Evolutionary conservation across 2,329 filamentous ascomycete genomes (phyloP).

Genomic region (Mariannaea sp.): DNA sequence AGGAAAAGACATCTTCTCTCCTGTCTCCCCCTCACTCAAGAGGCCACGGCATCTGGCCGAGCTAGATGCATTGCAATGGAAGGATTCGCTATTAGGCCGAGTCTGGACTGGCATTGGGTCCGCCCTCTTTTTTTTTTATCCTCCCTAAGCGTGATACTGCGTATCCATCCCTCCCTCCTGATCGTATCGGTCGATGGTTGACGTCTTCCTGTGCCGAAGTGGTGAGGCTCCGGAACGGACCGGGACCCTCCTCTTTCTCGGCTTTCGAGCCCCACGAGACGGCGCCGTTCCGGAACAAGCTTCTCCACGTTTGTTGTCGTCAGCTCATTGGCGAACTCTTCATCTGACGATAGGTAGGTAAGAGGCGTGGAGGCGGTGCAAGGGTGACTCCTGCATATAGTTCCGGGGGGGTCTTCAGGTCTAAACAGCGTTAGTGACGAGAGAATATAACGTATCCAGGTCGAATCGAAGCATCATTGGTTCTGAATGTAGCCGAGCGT

Average conservation of each 20-base stretch:
- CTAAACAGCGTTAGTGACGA: background rate
- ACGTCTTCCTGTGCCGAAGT: background rate
- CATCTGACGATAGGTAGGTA: background rate
- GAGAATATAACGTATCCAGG: background rate
- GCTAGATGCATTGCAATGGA: background rate
- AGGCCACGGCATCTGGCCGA: conserved; percentile 15
- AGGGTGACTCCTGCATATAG: background rate
- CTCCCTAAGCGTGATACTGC: background rate
- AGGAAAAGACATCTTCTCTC: background rate
- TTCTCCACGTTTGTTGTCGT: background rate
- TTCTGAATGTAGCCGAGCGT: background rate
- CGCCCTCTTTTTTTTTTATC: background rate
- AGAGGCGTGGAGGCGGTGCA: conserved; percentile 1
- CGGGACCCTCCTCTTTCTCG: conserved; percentile 6
- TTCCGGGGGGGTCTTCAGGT: background rate
- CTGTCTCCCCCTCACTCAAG: conserved; percentile 4
- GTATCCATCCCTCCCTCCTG: background rate
- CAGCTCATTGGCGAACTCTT: background rate
- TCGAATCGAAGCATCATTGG: conserved; percentile 2
- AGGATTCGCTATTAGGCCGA: background rate
- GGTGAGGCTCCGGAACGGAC: conserved; percentile 2
- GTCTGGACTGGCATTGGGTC: background rate
- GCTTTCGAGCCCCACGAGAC: background rate
- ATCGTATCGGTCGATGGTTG: background rate
- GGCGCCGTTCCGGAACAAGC: background rate